These are phyloP conservation scores for Colletotrichum filicis DNA, from an alignment of 2,329 filamentous ascomycete species.

Conservation along the genomic window DNA sequence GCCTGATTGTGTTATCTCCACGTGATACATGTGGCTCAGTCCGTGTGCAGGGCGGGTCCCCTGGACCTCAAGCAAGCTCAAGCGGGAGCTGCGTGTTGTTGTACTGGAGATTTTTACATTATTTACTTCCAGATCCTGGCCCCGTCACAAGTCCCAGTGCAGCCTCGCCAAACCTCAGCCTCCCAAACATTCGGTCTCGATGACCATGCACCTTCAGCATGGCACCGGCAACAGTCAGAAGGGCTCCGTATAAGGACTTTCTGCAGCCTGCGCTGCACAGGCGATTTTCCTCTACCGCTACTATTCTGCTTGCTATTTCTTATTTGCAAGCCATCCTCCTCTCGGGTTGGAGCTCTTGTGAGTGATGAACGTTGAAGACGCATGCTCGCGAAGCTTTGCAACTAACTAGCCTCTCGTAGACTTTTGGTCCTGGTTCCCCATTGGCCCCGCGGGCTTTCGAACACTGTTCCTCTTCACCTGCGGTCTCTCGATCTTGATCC, in stretches of 20 bases:
- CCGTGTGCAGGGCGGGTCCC: conserved; percentile 1
- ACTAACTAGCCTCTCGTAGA: conserved; percentile 57
- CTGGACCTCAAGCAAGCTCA: conserved; percentile 15
- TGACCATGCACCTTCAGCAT: conserved; percentile 61
- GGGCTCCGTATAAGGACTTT: conserved; percentile 83
- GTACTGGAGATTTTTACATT: conserved; percentile 36
- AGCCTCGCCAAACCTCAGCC: conserved; percentile 38
- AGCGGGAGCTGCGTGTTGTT: conserved; percentile 30
- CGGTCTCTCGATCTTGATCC: conserved; percentile 81
- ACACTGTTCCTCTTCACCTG: conserved; percentile 80
- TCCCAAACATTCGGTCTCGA: conserved; percentile 41
- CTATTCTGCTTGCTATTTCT: conserved; percentile 75
- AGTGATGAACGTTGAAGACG: conserved; percentile 48
- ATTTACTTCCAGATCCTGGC: conserved; percentile 38
- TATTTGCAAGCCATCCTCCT: conserved; percentile 79
- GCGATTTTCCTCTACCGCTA: conserved; percentile 83
- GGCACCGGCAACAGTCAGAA: conserved; percentile 65
- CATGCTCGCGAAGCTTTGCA: conserved; percentile 4
- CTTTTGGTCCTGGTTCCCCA: conserved; percentile 87
- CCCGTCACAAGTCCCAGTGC: conserved; percentile 31
- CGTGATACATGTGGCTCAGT: conserved; percentile 14
- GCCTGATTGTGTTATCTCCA: conserved; percentile 25
- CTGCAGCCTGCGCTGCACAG: conserved; percentile 88
- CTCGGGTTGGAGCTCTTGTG: conserved; percentile 76
- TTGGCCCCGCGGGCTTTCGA: conserved; percentile 80